Evolutionary conservation across 2,329 filamentous ascomycete genomes (phyloP).

Genomic region (Stromatinia cepivora): DNA sequence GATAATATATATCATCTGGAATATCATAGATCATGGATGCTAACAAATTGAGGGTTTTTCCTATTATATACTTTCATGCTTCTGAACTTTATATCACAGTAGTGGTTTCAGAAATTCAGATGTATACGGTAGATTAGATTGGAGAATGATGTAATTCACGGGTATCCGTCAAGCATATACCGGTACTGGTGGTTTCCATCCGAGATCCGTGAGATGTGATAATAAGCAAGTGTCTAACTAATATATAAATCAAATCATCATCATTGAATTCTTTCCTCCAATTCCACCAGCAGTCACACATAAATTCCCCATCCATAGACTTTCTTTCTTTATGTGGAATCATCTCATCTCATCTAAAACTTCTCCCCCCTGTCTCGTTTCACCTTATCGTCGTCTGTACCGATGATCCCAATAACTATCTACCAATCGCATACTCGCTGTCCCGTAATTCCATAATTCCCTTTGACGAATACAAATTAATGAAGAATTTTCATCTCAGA

Average conservation of each 20-base stretch:
- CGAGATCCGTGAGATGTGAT: neutral
- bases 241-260: too few species aligned
- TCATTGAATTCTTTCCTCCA: neutral
- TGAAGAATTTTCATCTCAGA: neutral
- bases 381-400: slow-evolving; percentile 14
- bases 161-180: neutral
- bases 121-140: neutral
- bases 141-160: neutral
- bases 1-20: too few species aligned
- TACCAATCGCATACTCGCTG: neutral
- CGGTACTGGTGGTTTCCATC: too few species aligned
- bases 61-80: too few species aligned
- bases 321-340: neutral
- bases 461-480: too few species aligned
- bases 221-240: neutral
- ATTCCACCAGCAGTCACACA: neutral
- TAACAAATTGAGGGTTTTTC: too few species aligned
- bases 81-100: too few species aligned
- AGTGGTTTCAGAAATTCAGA: neutral
- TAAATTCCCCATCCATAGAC: neutral
- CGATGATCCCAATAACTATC: neutral
- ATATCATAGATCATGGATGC: too few species aligned
- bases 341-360: slow-evolving; percentile 12
- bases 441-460: slow-evolving; percentile 8
- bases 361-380: slow-evolving; percentile 1